Evolutionary conservation across 352 stramenopile genomes (phyloP).

Genomic region (Pythium oligandrum): DNA sequence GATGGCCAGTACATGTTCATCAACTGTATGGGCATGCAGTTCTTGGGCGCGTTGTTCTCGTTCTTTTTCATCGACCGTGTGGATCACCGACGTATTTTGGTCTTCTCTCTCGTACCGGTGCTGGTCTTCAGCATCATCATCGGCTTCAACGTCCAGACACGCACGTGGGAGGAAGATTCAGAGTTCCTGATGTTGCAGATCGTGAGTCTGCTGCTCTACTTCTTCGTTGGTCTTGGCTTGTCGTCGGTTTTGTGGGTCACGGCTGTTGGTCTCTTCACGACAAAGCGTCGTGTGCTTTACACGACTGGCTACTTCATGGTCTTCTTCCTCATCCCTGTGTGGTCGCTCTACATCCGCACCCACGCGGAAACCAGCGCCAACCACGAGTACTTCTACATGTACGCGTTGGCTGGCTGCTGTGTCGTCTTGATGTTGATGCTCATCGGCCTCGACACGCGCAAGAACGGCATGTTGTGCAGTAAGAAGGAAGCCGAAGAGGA

Average conservation of each 20-base stretch:
- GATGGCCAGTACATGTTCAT: constrained; percentile 75
- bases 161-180: constrained; percentile 41
- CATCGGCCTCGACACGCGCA: constrained; percentile 15
- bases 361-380: constrained; percentile 7
- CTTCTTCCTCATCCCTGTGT: constrained; percentile 65
- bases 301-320: constrained; percentile 66
- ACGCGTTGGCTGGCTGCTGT: constrained; percentile 18
- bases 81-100: constrained; percentile 68
- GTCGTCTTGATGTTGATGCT: constrained; percentile 21
- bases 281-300: constrained; percentile 51
- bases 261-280: constrained; percentile 66
- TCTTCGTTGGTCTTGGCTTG: constrained; percentile 69
- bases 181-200: constrained; percentile 72
- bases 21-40: constrained; percentile 66
- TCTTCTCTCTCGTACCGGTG: constrained; percentile 54
- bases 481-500: constrained; percentile 22
- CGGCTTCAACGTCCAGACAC: constrained; percentile 47
- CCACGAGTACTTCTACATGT: constrained; percentile 27
- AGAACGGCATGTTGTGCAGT: constrained; percentile 27
- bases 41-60: constrained; percentile 67
- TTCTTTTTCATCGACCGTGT: constrained; percentile 87
- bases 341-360: constrained; percentile 19
- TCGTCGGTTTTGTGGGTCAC: constrained; percentile 76
- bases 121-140: constrained; percentile 40
- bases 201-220: constrained; percentile 63